A percentile compares a stretch with the other conserved stretches of the same genome.
Evolutionary conservation across 257 asterid genomes (phyloP).

Genomic region (Solanum piurae): DNA sequence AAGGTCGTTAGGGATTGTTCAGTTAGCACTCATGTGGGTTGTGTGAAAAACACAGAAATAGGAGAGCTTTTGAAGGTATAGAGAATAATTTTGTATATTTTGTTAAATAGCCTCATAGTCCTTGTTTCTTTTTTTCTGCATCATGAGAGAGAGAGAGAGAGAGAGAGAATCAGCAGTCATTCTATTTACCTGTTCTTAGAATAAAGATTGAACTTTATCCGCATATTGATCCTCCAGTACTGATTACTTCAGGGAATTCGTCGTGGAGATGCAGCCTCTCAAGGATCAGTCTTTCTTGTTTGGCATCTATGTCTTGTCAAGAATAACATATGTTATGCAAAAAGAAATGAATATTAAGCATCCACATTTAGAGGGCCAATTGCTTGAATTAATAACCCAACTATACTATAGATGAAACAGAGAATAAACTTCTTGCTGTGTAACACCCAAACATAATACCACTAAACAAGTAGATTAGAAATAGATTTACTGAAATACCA

Average conservation of each 20-base stretch:
- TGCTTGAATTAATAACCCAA: background rate
- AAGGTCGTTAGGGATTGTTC: background rate
- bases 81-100: background rate
- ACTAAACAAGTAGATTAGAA: background rate
- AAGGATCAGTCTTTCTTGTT: slow-evolving; percentile 76
- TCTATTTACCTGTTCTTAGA: background rate
- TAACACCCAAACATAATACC: background rate
- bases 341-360: background rate
- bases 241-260: slow-evolving; percentile 29
- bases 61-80: background rate
- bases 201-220: background rate
- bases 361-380: background rate
- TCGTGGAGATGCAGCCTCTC: slow-evolving; percentile 63
- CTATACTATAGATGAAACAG: background rate
- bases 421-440: background rate
- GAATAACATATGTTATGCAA: slow-evolving; percentile 16
- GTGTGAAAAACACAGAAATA: background rate
- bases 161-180: background rate
- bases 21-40: background rate
- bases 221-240: background rate
- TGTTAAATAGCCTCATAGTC: background rate
- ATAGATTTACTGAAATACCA: background rate
- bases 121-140: background rate
- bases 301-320: slow-evolving; percentile 55
- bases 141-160: background rate